Conservation (phyloP, 208 protist genomes). For the Trypanosoma platydactyli region DNA sequence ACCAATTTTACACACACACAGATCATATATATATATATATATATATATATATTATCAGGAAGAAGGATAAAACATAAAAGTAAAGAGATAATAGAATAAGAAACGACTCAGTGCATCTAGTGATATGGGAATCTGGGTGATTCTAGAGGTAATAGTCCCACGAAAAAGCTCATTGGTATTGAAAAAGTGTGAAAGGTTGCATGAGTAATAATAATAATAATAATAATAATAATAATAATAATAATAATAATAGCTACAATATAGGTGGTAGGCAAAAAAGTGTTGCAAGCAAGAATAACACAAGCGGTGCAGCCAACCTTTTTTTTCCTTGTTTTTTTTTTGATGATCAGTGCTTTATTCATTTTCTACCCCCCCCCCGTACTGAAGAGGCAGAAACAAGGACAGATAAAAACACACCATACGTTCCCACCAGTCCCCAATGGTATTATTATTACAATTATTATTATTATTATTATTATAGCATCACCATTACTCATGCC, state of each 20-base stretch:
- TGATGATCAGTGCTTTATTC: background rate
- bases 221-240: background rate
- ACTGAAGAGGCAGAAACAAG: no score
- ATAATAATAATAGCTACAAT: no score
- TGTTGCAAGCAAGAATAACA: no score
- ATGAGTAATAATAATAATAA: background rate
- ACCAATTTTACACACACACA: constrained; percentile 6
- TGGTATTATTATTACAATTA: background rate
- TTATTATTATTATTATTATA: background rate
- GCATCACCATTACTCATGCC: background rate
- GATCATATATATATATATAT: constrained; percentile 9
- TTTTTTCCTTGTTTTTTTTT: constrained; percentile 1
- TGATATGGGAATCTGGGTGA: constrained; percentile 14
- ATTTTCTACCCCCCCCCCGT: background rate
- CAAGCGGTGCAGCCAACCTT: background rate
- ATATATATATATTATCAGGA: background rate
- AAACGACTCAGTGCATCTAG: constrained; percentile 19
- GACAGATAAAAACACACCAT: background rate
- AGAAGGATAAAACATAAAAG: background rate
- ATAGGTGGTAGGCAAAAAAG: no score
- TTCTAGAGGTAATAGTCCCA: background rate
- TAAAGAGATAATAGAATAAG: background rate
- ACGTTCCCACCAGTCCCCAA: background rate
- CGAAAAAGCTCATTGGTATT: background rate
- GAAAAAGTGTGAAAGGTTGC: background rate